Evolutionary conservation across 345 rosid species (phyloP).

Genomic region (Melaleuca alternifolia): DNA sequence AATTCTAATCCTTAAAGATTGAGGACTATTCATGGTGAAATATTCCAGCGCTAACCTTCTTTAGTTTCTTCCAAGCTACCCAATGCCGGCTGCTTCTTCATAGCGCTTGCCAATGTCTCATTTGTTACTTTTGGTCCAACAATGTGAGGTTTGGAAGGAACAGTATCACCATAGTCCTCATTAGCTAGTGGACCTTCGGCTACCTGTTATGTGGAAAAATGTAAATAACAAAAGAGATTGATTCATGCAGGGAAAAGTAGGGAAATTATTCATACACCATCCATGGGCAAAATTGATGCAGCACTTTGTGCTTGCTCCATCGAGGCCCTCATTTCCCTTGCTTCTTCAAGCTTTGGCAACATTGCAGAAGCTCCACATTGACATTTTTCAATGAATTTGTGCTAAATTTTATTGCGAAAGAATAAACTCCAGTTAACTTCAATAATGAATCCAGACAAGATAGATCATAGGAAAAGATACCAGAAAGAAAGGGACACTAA

Average conservation of each 20-base stretch:
- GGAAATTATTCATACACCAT: conserved; percentile 24
- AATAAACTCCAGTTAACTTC: background rate
- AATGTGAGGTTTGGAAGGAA: conserved; percentile 54
- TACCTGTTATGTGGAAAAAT: conserved; percentile 36
- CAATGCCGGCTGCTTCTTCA: conserved; percentile 23
- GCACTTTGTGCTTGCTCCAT: conserved; percentile 58
- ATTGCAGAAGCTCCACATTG: conserved; percentile 85
- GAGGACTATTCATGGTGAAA: background rate
- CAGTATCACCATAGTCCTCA: conserved; percentile 66
- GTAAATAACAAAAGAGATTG: background rate
- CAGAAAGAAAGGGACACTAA: background rate
- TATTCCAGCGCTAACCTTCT: conserved; percentile 32
- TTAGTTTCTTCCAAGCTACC: conserved; percentile 29
- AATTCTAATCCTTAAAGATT: background rate
- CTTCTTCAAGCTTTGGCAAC: conserved; percentile 88
- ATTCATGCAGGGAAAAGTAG: background rate
- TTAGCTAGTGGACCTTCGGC: conserved; percentile 34
- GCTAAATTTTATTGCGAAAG: conserved; percentile 31
- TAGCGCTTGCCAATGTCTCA: conserved; percentile 26
- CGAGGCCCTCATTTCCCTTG: conserved; percentile 58
- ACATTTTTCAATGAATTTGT: conserved; percentile 88
- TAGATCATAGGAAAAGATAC: background rate
- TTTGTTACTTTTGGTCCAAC: conserved; percentile 27
- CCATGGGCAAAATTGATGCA: conserved; percentile 27
- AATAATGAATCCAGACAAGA: background rate